Evolutionary conservation across 23 red algal genomes (phyloP).

Genomic region (Gracilaria domingensis): DNA sequence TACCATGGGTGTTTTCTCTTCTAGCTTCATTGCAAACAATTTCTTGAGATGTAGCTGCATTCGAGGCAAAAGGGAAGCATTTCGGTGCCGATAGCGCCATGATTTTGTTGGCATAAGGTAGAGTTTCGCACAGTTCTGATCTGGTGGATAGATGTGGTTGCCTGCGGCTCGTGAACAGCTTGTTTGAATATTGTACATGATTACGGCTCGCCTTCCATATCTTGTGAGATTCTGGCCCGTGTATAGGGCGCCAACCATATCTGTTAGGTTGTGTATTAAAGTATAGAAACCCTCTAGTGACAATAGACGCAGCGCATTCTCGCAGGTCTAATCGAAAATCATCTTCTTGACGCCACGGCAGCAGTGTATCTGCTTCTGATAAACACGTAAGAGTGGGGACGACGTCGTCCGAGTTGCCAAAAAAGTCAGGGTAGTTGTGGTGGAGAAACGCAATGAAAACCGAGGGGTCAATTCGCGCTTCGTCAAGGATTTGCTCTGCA

Average conservation of each 20-base stretch:
- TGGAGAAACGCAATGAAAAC: slow-evolving; percentile 62
- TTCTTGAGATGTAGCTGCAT: not conserved
- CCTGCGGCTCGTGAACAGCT: not conserved
- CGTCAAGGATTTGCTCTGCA: slow-evolving; percentile 58
- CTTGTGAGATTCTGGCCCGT: slow-evolving; percentile 57
- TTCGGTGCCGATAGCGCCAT: not conserved
- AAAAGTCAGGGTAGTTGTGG: slow-evolving; percentile 74
- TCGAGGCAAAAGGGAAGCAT: slow-evolving; percentile 1
- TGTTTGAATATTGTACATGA: slow-evolving; percentile 27
- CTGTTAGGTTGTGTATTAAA: slow-evolving; percentile 57
- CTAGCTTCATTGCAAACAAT: not conserved
- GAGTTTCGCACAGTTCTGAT: slow-evolving; percentile 38
- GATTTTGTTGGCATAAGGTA: slow-evolving; percentile 43
- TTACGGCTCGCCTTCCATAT: slow-evolving; percentile 23
- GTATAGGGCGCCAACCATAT: slow-evolving; percentile 67
- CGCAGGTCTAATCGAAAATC: slow-evolving; percentile 32
- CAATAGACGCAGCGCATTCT: slow-evolving; percentile 75
- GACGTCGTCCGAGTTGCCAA: slow-evolving; percentile 48
- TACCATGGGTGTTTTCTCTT: not conserved
- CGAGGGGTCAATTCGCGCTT: slow-evolving; percentile 47
- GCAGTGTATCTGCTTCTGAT: slow-evolving; percentile 65
- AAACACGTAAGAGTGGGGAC: slow-evolving; percentile 30
- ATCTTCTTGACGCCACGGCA: slow-evolving; percentile 65
- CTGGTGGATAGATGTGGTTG: slow-evolving; percentile 13
- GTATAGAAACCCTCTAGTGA: slow-evolving; percentile 65